Conservation (phyloP, 768 basidiomycete genomes). For the Dacryopinax spathularia region DNA sequence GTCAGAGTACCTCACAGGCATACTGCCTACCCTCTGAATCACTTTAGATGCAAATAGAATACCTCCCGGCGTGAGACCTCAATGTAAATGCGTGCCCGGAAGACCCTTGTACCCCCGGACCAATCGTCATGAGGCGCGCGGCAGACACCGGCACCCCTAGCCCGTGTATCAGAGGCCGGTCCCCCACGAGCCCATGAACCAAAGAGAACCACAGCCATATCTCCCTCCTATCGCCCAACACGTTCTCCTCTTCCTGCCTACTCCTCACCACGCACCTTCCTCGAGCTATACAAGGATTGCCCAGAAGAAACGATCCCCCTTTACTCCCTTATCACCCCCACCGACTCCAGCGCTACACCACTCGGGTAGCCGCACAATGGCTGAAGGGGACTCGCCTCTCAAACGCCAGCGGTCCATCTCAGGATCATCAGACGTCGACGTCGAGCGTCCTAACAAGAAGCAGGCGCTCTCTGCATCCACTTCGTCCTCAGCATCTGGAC, state of each 20-base stretch:
- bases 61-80: no score
- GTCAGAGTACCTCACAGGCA: no score
- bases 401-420: constrained; percentile 2
- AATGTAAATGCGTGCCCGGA: background rate
- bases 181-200: background rate
- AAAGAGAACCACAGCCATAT: no score
- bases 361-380: background rate
- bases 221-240: constrained; percentile 2
- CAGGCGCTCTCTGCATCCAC: background rate
- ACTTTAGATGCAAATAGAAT: no score
- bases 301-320: no score
- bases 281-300: no score
- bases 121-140: background rate
- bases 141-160: no score
- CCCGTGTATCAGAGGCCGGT: background rate
- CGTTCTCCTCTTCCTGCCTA: background rate
- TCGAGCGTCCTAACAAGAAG: background rate
- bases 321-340: background rate
- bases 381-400: background rate
- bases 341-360: background rate
- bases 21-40: no score
- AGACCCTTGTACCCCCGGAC: background rate
- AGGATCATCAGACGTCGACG: background rate
- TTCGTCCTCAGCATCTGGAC: background rate
- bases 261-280: background rate